A percentile compares a stretch with the other conserved stretches of the same genome.
Evolutionary conservation across 805 yeast genomes (phyloP).

Genomic region (Pichia insulana): DNA sequence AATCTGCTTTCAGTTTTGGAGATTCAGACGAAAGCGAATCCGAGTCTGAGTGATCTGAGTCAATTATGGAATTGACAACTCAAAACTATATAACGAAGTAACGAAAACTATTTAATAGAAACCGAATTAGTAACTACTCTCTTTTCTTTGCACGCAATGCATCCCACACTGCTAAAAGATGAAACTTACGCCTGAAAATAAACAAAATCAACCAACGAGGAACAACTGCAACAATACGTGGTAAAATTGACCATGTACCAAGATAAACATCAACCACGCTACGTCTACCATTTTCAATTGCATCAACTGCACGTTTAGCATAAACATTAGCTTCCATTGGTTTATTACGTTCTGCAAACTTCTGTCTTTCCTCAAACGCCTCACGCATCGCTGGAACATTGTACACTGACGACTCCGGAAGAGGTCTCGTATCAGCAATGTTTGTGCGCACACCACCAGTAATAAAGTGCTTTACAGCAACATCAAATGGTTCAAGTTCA

Average conservation of each 20-base stretch:
- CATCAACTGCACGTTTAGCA: conserved; percentile 47
- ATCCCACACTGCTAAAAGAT: conserved; percentile 28
- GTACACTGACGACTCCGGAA: conserved; percentile 49
- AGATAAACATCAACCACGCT: conserved; percentile 44
- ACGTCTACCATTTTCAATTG: conserved; percentile 32
- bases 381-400: conserved; percentile 41
- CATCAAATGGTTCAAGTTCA: conserved; percentile 67
- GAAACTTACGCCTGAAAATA: conserved; percentile 26
- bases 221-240: conserved; percentile 22
- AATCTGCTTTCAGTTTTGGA: conserved; percentile 15
- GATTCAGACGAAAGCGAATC: conserved; percentile 6
- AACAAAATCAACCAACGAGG: conserved; percentile 21
- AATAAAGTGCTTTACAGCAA: conserved; percentile 56
- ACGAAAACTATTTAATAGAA: background rate
- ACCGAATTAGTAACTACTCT: too few species aligned
- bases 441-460: conserved; percentile 73
- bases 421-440: conserved; percentile 56
- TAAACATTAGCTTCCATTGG: conserved; percentile 57
- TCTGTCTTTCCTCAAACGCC: conserved; percentile 42
- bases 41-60: background rate
- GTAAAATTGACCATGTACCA: conserved; percentile 32
- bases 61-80: background rate
- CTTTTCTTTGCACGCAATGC: conserved; percentile 12
- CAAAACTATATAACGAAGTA: background rate
- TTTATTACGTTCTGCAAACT: conserved; percentile 48